Evolutionary conservation across 176 grass and related monocot genomes (phyloP).

Genomic region (Pharus latifolius): DNA sequence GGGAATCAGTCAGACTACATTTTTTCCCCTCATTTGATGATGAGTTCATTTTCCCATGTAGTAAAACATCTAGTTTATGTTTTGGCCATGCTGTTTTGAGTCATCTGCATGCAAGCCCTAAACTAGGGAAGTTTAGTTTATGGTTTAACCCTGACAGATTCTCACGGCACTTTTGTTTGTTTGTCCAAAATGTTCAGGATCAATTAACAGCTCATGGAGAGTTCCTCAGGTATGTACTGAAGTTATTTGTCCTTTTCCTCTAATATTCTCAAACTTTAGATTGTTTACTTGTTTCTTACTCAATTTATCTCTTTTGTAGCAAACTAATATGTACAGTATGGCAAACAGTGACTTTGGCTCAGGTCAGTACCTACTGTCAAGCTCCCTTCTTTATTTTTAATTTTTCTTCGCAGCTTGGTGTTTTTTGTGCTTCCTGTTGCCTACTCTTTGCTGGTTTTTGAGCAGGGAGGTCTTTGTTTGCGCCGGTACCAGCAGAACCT

Average conservation of each 20-base stretch:
- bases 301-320: conserved; percentile 22
- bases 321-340: conserved; percentile 35
- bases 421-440: background rate
- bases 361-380: conserved; percentile 8
- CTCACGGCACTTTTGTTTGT: conserved; percentile 18
- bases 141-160: background rate
- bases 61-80: background rate
- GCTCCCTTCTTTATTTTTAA: background rate
- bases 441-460: background rate
- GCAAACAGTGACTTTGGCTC: conserved; percentile 37
- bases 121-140: background rate
- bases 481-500: conserved; percentile 30
- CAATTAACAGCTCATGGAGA: conserved; percentile 60
- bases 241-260: background rate
- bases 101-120: background rate
- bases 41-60: background rate
- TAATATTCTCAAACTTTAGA: background rate
- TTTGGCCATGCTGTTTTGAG: background rate
- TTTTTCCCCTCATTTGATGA: background rate
- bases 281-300: background rate
- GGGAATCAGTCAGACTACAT: background rate
- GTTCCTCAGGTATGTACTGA: conserved; percentile 52
- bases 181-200: conserved; percentile 31
- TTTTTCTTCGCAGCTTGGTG: background rate
- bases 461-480: conserved; percentile 52